These are phyloP conservation scores for Apiotrichum veenhuisii DNA, from an alignment of 1,284 basidiomycete genomes.

Conservation along the genomic window DNA sequence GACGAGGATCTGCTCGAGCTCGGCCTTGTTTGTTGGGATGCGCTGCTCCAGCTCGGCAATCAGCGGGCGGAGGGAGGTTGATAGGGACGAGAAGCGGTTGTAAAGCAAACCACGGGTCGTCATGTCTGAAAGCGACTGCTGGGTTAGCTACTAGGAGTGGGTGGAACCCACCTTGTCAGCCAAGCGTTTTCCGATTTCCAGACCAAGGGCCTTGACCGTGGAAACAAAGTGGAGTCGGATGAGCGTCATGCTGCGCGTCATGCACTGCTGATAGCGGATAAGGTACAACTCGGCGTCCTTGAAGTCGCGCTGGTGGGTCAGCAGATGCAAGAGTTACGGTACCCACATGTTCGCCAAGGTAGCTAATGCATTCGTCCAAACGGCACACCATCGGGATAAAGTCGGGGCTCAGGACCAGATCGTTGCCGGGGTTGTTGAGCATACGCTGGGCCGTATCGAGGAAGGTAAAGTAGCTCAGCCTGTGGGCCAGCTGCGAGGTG, in stretches of 20 bases:
- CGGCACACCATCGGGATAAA: conserved; percentile 91
- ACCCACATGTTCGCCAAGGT: conserved; percentile 76
- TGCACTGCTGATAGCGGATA: conserved; percentile 88
- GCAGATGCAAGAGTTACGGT: neutral
- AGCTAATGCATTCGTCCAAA: conserved; percentile 86
- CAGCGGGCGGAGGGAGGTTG: conserved; percentile 67
- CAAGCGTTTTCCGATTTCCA: conserved; percentile 68
- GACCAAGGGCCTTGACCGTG: conserved; percentile 66
- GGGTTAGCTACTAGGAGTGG: neutral
- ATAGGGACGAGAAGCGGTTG: conserved; percentile 73
- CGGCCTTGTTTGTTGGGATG: conserved; percentile 61
- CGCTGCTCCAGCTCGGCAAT: conserved; percentile 78
- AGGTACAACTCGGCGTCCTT: conserved; percentile 86
- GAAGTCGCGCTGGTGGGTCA: conserved; percentile 66
- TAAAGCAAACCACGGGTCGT: conserved; percentile 81
- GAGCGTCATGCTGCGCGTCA: conserved; percentile 91
- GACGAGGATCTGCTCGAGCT: conserved; percentile 67
- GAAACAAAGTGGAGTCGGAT: conserved; percentile 92
- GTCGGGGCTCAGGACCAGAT: conserved; percentile 78
- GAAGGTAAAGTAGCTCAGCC: conserved; percentile 86
- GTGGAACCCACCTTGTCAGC: conserved; percentile 60
- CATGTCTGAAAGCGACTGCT: conserved; percentile 71
- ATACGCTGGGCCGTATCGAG: conserved; percentile 82
- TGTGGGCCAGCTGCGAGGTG: conserved; percentile 69
- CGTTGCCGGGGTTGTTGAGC: conserved; percentile 86